Percentiles rank a stretch among this genome's conserved stretches.
Evolutionary conservation across 129 eudicot genomes (phyloP).

Genomic region (carrot (Daucus carota)): DH1_v3.0 NC_030382.2:26395501-26396000

Average conservation of each 20-base stretch:
- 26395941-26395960: constrained; percentile 5
- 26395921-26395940: constrained; percentile 4
- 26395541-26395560: constrained; percentile 32
- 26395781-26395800: constrained; percentile 15
- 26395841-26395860: constrained; percentile 2
- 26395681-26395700: constrained; percentile 10
- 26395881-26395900: constrained; percentile 9
- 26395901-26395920: constrained; percentile 3
- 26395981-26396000: too few species aligned
- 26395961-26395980: too few species aligned
- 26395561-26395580: constrained; percentile 46
- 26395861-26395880: constrained; percentile 1
- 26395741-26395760: not conserved
- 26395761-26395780: not conserved
- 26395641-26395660: constrained; percentile 25
- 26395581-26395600: constrained; percentile 40
- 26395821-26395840: constrained; percentile 16
- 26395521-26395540: constrained; percentile 36
- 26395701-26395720: constrained; percentile 13
- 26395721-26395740: not conserved
- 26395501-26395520: constrained; percentile 24
- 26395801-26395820: constrained; percentile 20
- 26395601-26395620: constrained; percentile 18
- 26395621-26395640: constrained; percentile 32
- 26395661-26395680: constrained; percentile 15